Evolutionary conservation across 2,329 filamentous ascomycete species (phyloP), one percentile per base, ranked within the genome.

Genomic region (Colletotrichum sansevieriae): DNA sequence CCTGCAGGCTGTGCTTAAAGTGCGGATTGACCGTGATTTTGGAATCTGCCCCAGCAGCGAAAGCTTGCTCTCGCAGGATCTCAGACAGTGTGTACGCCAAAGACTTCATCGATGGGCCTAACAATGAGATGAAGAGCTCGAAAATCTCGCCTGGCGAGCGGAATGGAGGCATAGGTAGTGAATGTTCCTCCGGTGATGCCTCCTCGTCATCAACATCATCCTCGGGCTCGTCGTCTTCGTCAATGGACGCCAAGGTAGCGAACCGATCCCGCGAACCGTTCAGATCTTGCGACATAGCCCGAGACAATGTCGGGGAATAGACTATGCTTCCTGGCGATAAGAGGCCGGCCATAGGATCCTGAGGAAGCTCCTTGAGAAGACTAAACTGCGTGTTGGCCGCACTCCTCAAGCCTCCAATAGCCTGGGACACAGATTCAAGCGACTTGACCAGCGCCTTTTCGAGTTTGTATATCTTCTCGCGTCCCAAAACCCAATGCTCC

Each of bases 101-200:
- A 0, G 95, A 98, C 78, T 97, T 97, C 90, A 98, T 97, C 0
- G 95, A 96, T 1, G 96, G 96, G 0, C 96, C 96, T 22, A 99
- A 84, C 72, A 96, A 89, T 20, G 87, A 85, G 68, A 99, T 97
- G 78, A 98, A 99, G 5, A 95, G 85, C 11, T 94, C 90, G 76
- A 98, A 98, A 72, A 98, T 97, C 67, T 97, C 94, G 0, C 92
- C 89, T 0, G 95, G 90, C 2, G 88, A 87, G 43, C 83, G 84
- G 66, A 89, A 87, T 0, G 79, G 74, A 3, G 81, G 80, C 47
- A 66, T 68, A 65, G 25, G 72, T 54, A 60, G 74, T 56, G 25
- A 76, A 52, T 29, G 72, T 67, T 49, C 65, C 63, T 70, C 70
- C 4, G 74, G 68, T 41, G 74, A 63, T 7, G 75, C 74, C 8